A percentile compares a stretch with the other conserved stretches of the same genome.
These are phyloP conservation scores for Penicillium sp. DNA, from an alignment of 2,329 filamentous ascomycete species.

Conservation along the genomic window DNA sequence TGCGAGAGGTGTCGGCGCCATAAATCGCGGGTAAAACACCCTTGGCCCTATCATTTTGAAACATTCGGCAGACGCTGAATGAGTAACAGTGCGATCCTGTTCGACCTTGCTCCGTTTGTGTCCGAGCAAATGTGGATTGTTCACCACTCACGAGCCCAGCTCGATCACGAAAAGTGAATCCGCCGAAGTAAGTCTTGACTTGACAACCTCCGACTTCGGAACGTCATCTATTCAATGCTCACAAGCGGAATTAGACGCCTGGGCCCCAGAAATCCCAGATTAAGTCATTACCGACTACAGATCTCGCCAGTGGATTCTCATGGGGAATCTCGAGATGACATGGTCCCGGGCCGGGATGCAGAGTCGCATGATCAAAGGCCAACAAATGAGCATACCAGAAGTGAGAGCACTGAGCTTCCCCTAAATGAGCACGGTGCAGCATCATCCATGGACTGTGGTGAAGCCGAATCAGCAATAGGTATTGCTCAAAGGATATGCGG, in stretches of 20 bases:
- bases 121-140: constrained; percentile 30
- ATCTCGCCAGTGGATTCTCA: not conserved
- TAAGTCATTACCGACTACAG: not conserved
- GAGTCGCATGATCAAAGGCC: not conserved
- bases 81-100: constrained; percentile 34
- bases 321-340: not conserved
- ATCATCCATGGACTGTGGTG: constrained; percentile 23
- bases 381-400: not conserved
- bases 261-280: not conserved
- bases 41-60: not conserved
- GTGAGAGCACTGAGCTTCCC: not conserved
- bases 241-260: not conserved
- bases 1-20: constrained; percentile 34
- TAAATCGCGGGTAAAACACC: constrained; percentile 29
- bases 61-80: not conserved
- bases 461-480: constrained; percentile 39
- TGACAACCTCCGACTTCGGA: not conserved
- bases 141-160: constrained; percentile 4
- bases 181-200: constrained; percentile 10
- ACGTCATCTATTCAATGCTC: not conserved
- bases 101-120: constrained; percentile 37
- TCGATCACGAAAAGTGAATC: constrained; percentile 2
- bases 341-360: not conserved
- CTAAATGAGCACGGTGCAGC: not conserved
- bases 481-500: constrained; percentile 37